A percentile compares a stretch with the other conserved stretches of the same genome.
These are phyloP conservation scores for Taiozyma sp. DNA, from an alignment of 1,139 yeast species.

Conservation along the genomic window DNA sequence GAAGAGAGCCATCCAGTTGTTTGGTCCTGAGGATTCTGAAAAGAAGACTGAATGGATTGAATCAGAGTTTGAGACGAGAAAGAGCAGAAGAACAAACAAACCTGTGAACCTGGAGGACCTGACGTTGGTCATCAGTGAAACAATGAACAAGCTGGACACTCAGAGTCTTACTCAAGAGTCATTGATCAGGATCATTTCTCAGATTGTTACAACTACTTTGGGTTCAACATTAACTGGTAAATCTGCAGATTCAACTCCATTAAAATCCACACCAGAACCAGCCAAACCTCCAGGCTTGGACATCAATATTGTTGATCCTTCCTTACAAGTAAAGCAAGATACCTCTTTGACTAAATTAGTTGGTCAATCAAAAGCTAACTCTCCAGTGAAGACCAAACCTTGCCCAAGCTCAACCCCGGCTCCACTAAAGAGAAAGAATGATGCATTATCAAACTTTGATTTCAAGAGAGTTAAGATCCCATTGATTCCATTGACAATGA, in stretches of 20 bases:
- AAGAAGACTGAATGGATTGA: slow-evolving; percentile 73
- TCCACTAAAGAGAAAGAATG: slow-evolving; percentile 15
- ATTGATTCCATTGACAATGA: slow-evolving; percentile 18
- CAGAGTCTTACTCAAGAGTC: slow-evolving; percentile 17
- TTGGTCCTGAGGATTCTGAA: slow-evolving; percentile 56
- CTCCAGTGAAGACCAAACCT: background rate
- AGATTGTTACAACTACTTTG: slow-evolving; percentile 25
- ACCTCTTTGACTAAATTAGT: background rate
- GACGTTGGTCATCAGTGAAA: slow-evolving; percentile 19
- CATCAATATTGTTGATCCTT: background rate
- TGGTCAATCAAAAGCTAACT: background rate
- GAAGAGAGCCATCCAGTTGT: slow-evolving; percentile 63
- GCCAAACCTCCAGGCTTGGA: background rate
- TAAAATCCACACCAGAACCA: background rate
- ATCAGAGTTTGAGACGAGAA: slow-evolving; percentile 62
- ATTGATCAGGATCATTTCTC: slow-evolving; percentile 27
- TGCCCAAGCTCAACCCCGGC: slow-evolving; percentile 1
- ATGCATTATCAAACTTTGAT: slow-evolving; percentile 17
- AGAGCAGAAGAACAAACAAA: slow-evolving; percentile 47
- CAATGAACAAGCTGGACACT: slow-evolving; percentile 18
- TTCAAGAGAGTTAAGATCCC: slow-evolving; percentile 23
- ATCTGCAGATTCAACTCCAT: background rate
- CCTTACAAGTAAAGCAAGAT: background rate
- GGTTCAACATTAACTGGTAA: background rate
- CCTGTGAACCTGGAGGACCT: slow-evolving; percentile 23